A percentile compares a stretch with the other conserved stretches of the same genome.
phyloP scores from a whole-genome alignment of 495 filamentous ascomycete genomes.

The Penicillium desertorum region DNA sequence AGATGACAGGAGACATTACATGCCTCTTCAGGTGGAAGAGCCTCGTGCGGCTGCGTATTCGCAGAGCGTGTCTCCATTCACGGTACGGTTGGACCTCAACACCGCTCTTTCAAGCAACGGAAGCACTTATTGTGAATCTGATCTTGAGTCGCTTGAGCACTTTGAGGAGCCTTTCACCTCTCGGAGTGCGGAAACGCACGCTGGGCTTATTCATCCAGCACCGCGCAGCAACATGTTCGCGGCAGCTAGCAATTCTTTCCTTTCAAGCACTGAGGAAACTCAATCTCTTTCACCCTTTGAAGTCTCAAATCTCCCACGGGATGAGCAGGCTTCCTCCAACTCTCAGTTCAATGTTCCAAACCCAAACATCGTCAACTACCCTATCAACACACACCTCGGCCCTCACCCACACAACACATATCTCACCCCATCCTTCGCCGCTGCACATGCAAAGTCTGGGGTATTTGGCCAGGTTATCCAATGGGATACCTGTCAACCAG shows the following conservation, averaged over 20 bases:
- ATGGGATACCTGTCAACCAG: not conserved
- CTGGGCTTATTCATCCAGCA: constrained; percentile 6
- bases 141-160: not conserved
- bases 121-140: constrained; percentile 2
- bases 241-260: constrained; percentile 7
- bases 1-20: not conserved
- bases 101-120: constrained; percentile 4
- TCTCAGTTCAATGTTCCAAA: not conserved
- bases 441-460: not conserved
- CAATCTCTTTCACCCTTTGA: constrained; percentile 16
- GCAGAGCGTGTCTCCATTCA: not conserved
- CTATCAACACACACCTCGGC: not conserved
- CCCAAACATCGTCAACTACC: not conserved
- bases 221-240: not conserved
- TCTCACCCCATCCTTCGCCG: too few species aligned
- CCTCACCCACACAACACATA: not conserved
- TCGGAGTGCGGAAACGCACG: not conserved
- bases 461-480: not conserved
- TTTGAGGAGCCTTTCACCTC: not conserved
- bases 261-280: constrained; percentile 2
- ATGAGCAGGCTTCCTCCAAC: not conserved
- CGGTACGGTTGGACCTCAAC: not conserved
- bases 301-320: not conserved
- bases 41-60: not conserved
- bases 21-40: not conserved